A percentile compares a stretch with the other conserved stretches of the same genome.
Conservation (phyloP, 192 early-diverging fungal genomes). For the Backusella circina region DNA sequence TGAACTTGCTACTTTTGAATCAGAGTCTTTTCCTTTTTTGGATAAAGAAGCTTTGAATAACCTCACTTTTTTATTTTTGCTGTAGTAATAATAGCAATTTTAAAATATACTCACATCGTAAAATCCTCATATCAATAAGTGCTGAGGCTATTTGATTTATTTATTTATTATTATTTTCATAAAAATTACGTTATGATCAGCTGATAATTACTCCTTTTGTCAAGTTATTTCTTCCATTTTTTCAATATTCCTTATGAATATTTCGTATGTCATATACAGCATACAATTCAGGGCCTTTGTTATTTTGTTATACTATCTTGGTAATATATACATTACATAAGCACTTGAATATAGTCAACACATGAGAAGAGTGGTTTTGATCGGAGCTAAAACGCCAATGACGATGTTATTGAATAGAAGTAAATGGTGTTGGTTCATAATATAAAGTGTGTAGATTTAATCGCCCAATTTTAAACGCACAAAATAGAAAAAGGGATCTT, state of each 20-base stretch:
- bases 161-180: background rate
- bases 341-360: background rate
- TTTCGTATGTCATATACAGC: background rate
- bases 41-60: background rate
- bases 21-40: constrained; percentile 3
- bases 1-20: constrained; percentile 5
- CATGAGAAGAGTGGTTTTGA: background rate
- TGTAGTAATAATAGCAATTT: background rate
- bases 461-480: background rate
- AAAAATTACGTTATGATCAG: constrained; percentile 3
- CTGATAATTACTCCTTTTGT: background rate
- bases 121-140: too few relatives aligned
- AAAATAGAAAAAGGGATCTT: background rate
- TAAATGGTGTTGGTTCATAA: background rate
- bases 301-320: background rate
- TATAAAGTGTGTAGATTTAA: background rate
- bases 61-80: background rate
- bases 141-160: background rate
- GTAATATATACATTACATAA: too few relatives aligned
- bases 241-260: background rate
- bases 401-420: background rate
- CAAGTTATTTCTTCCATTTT: background rate
- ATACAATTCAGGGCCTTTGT: background rate
- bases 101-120: too few relatives aligned
- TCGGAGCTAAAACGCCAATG: background rate